Conservation (phyloP, 176 grass and related monocot genomes). For the Aegilops umbellulata region DNA sequence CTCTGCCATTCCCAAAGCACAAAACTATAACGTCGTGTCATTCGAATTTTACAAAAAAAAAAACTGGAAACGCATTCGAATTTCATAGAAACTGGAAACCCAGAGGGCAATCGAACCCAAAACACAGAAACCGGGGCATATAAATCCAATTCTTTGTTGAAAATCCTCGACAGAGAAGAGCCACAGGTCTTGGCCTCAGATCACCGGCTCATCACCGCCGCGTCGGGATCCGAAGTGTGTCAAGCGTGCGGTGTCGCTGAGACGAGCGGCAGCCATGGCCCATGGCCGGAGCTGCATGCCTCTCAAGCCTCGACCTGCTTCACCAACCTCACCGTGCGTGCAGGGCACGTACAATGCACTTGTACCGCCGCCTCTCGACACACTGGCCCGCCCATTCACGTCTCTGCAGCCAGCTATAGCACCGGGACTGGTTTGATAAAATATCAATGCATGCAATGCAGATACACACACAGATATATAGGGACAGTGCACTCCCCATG, state of each 20-base stretch:
- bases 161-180: not conserved
- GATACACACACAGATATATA: not conserved
- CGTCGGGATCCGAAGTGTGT: not conserved
- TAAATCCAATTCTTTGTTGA: not conserved
- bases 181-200: not conserved
- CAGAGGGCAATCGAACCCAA: too few relatives aligned
- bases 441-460: not conserved
- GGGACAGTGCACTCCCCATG: not conserved
- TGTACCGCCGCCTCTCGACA: slow-evolving; percentile 4
- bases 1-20: too few relatives aligned
- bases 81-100: too few relatives aligned
- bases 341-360: slow-evolving; percentile 25
- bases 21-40: too few relatives aligned
- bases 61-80: not conserved
- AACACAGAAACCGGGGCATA: too few relatives aligned
- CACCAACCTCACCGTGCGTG: not conserved
- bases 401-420: not conserved
- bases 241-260: not conserved
- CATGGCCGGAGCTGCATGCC: not conserved
- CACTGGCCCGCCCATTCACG: not conserved
- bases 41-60: too few relatives aligned
- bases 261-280: slow-evolving; percentile 15
- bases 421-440: not conserved
- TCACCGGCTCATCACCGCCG: not conserved
- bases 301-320: not conserved